phyloP scores from a whole-genome alignment of 2,329 filamentous ascomycete genomes.

The Phyllosticta citriasiana region DNA sequence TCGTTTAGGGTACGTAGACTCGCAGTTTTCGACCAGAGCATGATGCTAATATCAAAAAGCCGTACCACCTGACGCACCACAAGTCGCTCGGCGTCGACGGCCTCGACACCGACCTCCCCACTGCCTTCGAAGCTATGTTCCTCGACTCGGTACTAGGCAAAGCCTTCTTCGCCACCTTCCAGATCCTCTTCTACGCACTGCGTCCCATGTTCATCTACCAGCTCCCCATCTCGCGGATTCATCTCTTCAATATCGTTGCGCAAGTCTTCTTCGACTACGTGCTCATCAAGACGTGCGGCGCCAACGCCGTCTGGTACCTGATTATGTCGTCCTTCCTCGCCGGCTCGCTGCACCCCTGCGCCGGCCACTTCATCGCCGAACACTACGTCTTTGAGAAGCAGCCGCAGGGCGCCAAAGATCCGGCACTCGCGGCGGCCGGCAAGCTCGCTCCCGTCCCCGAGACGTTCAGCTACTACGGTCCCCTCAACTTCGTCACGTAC shows the following conservation, averaged over 20 bases:
- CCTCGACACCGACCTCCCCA: slow-evolving; percentile 91
- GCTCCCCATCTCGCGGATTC: slow-evolving; percentile 76
- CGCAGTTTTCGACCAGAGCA: not conserved
- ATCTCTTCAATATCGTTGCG: slow-evolving; percentile 67
- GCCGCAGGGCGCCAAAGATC: slow-evolving; percentile 47
- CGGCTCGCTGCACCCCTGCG: slow-evolving; percentile 85
- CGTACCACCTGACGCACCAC: slow-evolving; percentile 97
- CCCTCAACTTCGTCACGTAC: slow-evolving; percentile 85
- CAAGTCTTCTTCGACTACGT: slow-evolving; percentile 70
- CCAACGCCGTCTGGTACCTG: slow-evolving; percentile 66
- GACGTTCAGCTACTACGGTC: slow-evolving; percentile 94
- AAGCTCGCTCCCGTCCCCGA: slow-evolving; percentile 55
- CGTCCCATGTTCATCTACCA: slow-evolving; percentile 91
- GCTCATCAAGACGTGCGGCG: slow-evolving; percentile 51
- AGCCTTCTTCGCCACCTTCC: slow-evolving; percentile 98
- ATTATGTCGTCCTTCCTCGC: slow-evolving; percentile 87
- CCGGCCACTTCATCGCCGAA: slow-evolving; percentile 97
- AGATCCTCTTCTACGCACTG: slow-evolving; percentile 97
- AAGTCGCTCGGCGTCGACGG: slow-evolving; percentile 96
- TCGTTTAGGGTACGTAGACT: slow-evolving; percentile 66
- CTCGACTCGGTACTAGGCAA: slow-evolving; percentile 94
- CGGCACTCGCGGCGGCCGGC: slow-evolving; percentile 29
- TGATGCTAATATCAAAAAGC: slow-evolving; percentile 39
- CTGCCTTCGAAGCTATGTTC: slow-evolving; percentile 79
- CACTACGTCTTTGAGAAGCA: slow-evolving; percentile 49